Evolutionary conservation across 768 basidiomycete genomes (phyloP), one percentile per base, ranked within the genome.

Genomic region (Boletus reticuloceps): DNA sequence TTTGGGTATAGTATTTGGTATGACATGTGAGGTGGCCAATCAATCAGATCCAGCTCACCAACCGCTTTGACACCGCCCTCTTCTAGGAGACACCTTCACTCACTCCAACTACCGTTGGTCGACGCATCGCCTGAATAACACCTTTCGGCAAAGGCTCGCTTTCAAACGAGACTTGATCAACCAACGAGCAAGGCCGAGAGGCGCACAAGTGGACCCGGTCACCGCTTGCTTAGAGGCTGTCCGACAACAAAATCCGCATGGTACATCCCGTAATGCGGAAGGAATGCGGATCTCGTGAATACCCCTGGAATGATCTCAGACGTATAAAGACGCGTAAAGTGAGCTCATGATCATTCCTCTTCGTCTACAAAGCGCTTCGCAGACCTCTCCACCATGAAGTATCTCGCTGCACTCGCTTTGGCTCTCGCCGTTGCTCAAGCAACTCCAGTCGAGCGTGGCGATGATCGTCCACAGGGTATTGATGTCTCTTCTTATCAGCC

Each of bases 401-500:
- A 22, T 44, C 45, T 66, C 25, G 39, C 52, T 31, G n/a, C 46
- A 34, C 54, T 69, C n/a, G 51, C 56, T 22, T 40, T 66, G 19
- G 49, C 54, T 50, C 22, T 58, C 5, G 51, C 65, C 8, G 42
- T 47, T 4, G 58, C 43, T 11, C 42, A 17, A 13, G 69, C 62
- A 22, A 53, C 47, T 22, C 55, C 58, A 11, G 32, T 45, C 40
- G 59, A 63, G 51, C 76, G 75, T 11, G 73, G 77, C 11, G 76
- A 75, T 11, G 73, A 77, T 12, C 40, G 64, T 14, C 79, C 77
- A 29, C 64, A 74, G 51, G 83, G 83, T 17, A 81, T 84, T 47
- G 84, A 85, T 58, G 79, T 86, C 51, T 84, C 83, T 5, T 47
- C 62, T 62, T 77, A 70, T 46, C 84, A 86, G 56, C 63, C 74